These are phyloP conservation scores for Syzygium aromaticum DNA, from an alignment of 345 rosid genomes.

Conservation along the genomic window DNA sequence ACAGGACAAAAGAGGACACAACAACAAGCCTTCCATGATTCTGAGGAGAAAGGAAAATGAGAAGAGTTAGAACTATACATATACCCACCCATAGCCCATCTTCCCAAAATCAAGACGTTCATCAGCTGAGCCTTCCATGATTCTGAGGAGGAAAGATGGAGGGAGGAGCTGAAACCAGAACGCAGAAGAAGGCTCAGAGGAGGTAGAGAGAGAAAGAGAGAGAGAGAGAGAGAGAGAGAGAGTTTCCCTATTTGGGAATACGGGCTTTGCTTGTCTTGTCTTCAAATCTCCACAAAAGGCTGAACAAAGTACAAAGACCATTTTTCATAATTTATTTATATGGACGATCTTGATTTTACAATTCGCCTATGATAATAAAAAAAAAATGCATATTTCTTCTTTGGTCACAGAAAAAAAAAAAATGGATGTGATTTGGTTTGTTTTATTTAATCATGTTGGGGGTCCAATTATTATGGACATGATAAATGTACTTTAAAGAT, in stretches of 20 bases:
- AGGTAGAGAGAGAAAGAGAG: neutral
- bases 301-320: neutral
- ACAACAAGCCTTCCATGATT: neutral
- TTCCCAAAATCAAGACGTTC: conserved; percentile 84
- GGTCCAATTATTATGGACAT: neutral
- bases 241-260: neutral
- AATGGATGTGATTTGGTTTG: neutral
- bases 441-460: neutral
- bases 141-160: conserved; percentile 8
- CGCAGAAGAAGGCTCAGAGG: neutral
- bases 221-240: neutral
- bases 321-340: neutral
- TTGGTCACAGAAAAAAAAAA: too few relatives aligned
- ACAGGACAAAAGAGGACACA: neutral
- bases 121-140: conserved; percentile 56
- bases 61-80: neutral
- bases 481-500: neutral
- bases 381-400: neutral
- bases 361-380: neutral
- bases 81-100: conserved; percentile 99
- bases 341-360: neutral
- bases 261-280: neutral
- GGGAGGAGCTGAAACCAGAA: neutral
- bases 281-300: neutral
- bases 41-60: neutral